A percentile compares a stretch with the other conserved stretches of the same genome.
These are phyloP conservation scores for Citrus inodora DNA, from an alignment of 345 rosid genomes.

Conservation along the genomic window DNA sequence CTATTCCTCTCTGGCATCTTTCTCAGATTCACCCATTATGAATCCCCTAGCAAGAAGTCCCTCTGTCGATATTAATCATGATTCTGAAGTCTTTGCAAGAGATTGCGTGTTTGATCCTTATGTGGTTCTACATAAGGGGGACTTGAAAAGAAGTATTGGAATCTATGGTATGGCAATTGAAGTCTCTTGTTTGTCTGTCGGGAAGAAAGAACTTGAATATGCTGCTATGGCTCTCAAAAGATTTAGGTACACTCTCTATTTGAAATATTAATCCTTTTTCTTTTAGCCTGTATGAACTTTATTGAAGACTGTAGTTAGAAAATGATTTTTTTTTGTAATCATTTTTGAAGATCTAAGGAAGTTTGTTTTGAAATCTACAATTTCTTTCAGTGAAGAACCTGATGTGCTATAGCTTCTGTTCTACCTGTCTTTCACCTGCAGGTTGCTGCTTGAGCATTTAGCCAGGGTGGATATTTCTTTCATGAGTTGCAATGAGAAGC, in stretches of 20 bases:
- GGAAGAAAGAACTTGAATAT: conserved; percentile 60
- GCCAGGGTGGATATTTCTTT: conserved; percentile 45
- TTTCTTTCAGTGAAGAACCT: background rate
- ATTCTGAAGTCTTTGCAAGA: conserved; percentile 18
- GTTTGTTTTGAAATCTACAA: background rate
- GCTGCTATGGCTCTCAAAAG: conserved; percentile 58
- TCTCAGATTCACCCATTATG: conserved; percentile 35
- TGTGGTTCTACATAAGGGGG: conserved; percentile 38
- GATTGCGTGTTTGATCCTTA: conserved; percentile 40
- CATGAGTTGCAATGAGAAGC: conserved; percentile 47
- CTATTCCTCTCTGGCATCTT: conserved; percentile 35
- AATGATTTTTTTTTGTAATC: background rate
- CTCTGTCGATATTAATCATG: conserved; percentile 21
- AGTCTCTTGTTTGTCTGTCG: conserved; percentile 59
- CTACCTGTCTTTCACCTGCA: conserved; percentile 14
- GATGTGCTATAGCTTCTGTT: background rate
- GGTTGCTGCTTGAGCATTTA: conserved; percentile 65
- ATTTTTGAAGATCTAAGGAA: background rate
- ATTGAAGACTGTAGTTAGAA: background rate
- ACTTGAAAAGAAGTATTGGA: conserved; percentile 43
- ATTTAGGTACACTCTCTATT: conserved; percentile 38
- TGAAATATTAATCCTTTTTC: background rate
- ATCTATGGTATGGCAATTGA: conserved; percentile 44
- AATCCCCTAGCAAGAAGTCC: conserved; percentile 30
- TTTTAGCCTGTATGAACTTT: background rate